Evolutionary conservation across 139 green algal species (phyloP).

Genomic region (Chlamydomonas incerta): DNA sequence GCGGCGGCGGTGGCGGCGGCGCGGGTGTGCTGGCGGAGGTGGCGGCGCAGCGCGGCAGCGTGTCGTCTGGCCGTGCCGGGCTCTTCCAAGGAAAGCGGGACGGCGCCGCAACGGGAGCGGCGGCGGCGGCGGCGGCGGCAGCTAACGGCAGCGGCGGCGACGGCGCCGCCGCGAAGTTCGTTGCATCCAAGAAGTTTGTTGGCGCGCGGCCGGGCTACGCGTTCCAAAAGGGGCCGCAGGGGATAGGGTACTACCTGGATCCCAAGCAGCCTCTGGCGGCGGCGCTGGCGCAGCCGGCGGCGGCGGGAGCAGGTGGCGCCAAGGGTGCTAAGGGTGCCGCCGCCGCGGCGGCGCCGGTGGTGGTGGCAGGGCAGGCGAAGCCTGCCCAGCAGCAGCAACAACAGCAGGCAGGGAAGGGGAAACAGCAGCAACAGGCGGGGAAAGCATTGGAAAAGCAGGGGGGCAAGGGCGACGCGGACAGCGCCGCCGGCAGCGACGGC

Average conservation of each 20-base stretch:
- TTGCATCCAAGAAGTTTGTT: constrained; percentile 57
- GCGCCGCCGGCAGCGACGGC: background rate
- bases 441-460: too few relatives aligned
- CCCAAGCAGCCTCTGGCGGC: background rate
- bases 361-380: background rate
- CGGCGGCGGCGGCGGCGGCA: background rate
- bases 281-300: background rate
- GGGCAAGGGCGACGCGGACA: too few relatives aligned
- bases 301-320: background rate
- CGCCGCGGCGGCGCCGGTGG: background rate
- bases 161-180: constrained; percentile 13
- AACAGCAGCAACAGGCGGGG: background rate
- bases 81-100: background rate
- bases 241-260: constrained; percentile 81
- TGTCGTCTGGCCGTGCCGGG: background rate
- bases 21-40: background rate
- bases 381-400: constrained; percentile 20
- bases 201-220: constrained; percentile 66
- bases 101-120: too few relatives aligned
- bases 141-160: background rate
- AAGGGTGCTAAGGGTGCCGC: background rate
- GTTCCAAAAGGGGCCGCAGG: constrained; percentile 71
- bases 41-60: background rate
- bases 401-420: background rate
- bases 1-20: background rate